Base-by-base conservation (phyloP, 805 yeast species). In the Metschnikowia dekortorum region DNA sequence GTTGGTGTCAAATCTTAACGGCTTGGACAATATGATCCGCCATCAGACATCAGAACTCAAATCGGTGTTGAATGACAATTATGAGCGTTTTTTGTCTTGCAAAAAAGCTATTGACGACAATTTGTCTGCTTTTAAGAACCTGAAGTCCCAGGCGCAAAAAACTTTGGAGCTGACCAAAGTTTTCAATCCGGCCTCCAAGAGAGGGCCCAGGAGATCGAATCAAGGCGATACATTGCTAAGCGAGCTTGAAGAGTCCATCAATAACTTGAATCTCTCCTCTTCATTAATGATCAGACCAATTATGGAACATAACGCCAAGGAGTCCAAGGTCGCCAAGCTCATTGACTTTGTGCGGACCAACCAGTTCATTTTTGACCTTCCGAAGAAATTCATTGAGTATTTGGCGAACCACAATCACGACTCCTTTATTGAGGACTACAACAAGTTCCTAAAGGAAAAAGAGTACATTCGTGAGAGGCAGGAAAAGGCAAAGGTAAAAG, bases 221-320 rank as follows among this genome's bases (percentile, higher is more conserved):
- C 39, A 54, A 45, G 46, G 63, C 39, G 67, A 63, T 11, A 53
- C 70, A 1, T 58, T 73, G 32, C 59, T 60, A 29, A 57, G 68
- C 4, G 74, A 67, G 47, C 60, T 73, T 35, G 78, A 73, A 54
- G 71, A 66, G 43, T 61, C 73, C 3, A 61, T 73, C 36, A 70
- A 71, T 49, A 70, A 70, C 53, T 58, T 73, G 43, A 72, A 70
- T 47, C 55, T 68, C 33, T 61, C 72, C 1, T 65, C 75, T 0
- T 57, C 72, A 7, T 57, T 71, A 39, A 66, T 71, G 65, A 71
- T 73, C 31, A 59, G 76, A 41, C 78, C 78, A 6, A 68, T 73
- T 11, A 59, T 65, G 54, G 77, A 73, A 35, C 70, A 70, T 49
- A 65, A 67, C 48, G 57, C 60, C 28, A 68, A 64, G 51, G 76